A percentile compares a stretch with the other conserved stretches of the same genome.
Conservation (phyloP, 169 alveolate genomes). For the Eimeria necatrix region DNA sequence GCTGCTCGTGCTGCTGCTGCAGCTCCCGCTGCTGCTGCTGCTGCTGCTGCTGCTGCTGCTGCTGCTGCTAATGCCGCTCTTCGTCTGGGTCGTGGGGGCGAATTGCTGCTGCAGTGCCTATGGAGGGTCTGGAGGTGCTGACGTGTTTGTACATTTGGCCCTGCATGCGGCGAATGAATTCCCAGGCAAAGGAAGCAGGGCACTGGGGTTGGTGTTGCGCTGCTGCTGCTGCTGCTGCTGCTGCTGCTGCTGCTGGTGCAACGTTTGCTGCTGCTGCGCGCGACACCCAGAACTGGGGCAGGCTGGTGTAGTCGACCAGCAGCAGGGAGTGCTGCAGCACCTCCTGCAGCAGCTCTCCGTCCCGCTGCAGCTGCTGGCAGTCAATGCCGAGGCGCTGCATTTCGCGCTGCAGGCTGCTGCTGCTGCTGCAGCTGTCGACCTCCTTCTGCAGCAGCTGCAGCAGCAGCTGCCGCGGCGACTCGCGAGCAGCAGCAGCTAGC, state of each 20-base stretch:
- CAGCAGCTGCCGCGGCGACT: neutral
- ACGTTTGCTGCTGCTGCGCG: neutral
- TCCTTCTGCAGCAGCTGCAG: neutral
- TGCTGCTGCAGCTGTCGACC: neutral
- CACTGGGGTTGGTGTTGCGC: neutral
- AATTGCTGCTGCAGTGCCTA: neutral
- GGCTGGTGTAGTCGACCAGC: constrained; percentile 1
- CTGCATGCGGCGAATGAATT: constrained; percentile 48
- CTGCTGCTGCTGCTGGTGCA: neutral
- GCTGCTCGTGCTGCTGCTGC: too few relatives aligned
- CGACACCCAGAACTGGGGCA: constrained; percentile 22
- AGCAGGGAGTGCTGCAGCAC: constrained; percentile 7
- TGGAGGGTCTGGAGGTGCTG: neutral
- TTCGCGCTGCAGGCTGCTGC: neutral
- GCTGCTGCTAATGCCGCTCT: too few relatives aligned
- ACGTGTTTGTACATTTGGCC: constrained; percentile 66
- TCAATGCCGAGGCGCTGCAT: neutral
- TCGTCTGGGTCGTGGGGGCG: neutral
- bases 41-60: neutral
- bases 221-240: neutral
- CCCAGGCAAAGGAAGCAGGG: constrained; percentile 69
- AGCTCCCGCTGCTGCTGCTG: too few relatives aligned
- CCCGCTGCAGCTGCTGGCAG: neutral
- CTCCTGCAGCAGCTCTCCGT: neutral
- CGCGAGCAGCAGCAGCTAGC: neutral